Evolutionary conservation across 2,329 filamentous ascomycete genomes (phyloP), one percentile per base, ranked within the genome.

Genomic region (Plenodomus lindquistii): DNA sequence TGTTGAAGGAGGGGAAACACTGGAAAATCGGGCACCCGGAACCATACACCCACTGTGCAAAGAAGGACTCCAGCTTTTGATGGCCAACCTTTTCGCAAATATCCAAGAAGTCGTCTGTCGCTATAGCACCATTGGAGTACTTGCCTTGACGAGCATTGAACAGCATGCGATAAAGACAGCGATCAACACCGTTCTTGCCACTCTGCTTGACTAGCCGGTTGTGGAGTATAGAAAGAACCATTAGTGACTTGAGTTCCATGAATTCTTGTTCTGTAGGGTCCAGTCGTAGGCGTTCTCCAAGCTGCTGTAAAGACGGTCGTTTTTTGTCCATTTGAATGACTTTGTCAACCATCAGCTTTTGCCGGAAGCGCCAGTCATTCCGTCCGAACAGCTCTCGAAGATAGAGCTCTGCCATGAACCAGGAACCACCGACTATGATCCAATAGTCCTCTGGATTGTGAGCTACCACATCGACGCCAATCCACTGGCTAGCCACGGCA

Each of bases 401-500:
- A 72, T 96, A 97, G 3, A 91, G 81, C 61, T 97, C 93, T 1
- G 93, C 91, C 82, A 99, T 96, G 76, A 91, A 99, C 77, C 93
- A 92, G 0, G 93, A 89, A 39, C 95, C 87, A 13, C 93, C 95
- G 44, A 94, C 82, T 11, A 93, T 87, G 17, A 95, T 85, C 94
- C 94, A 99, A 44, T 86, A 84, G 70, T 99, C 94, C 42, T 81
- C 81, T 16, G 86, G 84, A 35, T 87, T 85, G 65, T 91, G 89
- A 0, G 94, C 87, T 40, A 96, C 87, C 58, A 99, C 89, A 66
- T 92, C 92, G 55, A 99, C 87, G 15, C 94, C 94, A 56, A 94
- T 89, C 88, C 93, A 99, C 70, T 99, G 94, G 50, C 86, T 89
- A 10, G 94, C 90, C 40, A 97, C 78, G 1, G 91, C 86, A 67